phyloP scores from a whole-genome alignment of 1,139 yeast species.

The Magnusiomyces tetraspermus region DNA sequence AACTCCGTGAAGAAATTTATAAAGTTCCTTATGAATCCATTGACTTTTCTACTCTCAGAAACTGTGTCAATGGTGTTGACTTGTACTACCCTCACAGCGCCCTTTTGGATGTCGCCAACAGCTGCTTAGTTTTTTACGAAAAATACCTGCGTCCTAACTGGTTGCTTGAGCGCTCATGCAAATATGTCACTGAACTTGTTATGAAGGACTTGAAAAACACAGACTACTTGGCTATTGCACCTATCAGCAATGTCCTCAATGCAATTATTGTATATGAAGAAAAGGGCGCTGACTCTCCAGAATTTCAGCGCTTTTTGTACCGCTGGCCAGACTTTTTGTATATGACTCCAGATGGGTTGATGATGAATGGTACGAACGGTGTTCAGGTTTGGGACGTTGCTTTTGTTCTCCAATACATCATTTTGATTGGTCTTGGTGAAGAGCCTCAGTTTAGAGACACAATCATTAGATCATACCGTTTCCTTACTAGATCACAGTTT shows the following conservation, averaged over 20 bases:
- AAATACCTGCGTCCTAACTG: constrained; percentile 63
- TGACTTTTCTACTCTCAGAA: constrained; percentile 61
- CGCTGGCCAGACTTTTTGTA: constrained; percentile 71
- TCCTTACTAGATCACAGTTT: constrained; percentile 75
- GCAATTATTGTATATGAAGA: constrained; percentile 58
- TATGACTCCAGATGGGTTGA: constrained; percentile 85
- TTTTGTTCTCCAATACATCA: constrained; percentile 75
- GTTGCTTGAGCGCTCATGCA: constrained; percentile 48
- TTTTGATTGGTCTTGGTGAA: constrained; percentile 71
- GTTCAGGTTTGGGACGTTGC: constrained; percentile 97
- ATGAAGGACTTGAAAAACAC: constrained; percentile 72
- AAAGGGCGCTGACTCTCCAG: constrained; percentile 61
- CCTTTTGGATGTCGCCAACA: constrained; percentile 55
- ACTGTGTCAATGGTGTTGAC: constrained; percentile 85
- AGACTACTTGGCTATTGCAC: constrained; percentile 80
- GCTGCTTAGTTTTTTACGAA: constrained; percentile 53
- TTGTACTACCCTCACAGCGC: constrained; percentile 85
- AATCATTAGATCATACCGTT: constrained; percentile 55
- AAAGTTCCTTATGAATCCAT: constrained; percentile 54
- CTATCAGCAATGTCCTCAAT: constrained; percentile 81
- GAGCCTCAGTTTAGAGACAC: constrained; percentile 55
- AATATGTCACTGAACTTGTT: constrained; percentile 51
- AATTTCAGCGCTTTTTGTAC: constrained; percentile 46
- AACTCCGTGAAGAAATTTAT: constrained; percentile 71
- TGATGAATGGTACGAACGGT: constrained; percentile 96